Evolutionary conservation across 208 protist genomes (phyloP), one percentile per base, ranked within the genome.

Genomic region (Sergeia podlipaevii): DNA sequence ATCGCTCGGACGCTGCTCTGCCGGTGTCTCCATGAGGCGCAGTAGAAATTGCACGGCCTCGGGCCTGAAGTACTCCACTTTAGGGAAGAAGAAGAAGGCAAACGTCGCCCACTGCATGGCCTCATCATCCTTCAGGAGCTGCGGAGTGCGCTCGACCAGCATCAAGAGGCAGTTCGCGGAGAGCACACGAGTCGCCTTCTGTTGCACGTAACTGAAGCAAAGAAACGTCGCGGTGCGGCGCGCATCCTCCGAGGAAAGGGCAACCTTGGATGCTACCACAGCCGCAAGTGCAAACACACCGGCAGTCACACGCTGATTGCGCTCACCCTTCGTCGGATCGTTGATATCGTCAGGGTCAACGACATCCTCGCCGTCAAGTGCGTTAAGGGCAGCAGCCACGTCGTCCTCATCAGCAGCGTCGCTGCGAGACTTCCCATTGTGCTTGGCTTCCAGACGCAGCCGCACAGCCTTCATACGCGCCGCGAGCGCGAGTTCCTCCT

Each of bases 51-150:
- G 88, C 18, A 95, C 62, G 15, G 77, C 82, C 73, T 95, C 84
- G 2, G 88, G 88, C 13, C 88, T 78, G 65, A 79, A 89, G 74
- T 95, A 95, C 64, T 91, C 84, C 52, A 95, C 47, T 60, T 85
- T 90, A 29, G 88, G 88, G 63, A 86, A 89, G 60, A 77, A 76
- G 38, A 95, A 95, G 60, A 95, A 95, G 60, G 88, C 82, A 53
- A 85, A 85, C 7, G 68, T 75, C 29, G 79, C 34, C 85, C 88
- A 95, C 63, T 80, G 58, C 48, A 88, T 32, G 8, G 80, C 64
- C 15, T 77, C 70, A 18, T 78, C 68, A 46, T 78, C 68, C 26
- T 55, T 48, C 20, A 87, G 70, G 20, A 86, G 38, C 4, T 27
- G 33, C 8, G 69, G 52, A 53, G 71, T 52, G 5, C 32, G 18